Evolutionary conservation across 2,329 filamentous ascomycete genomes (phyloP), one percentile per base, ranked within the genome.

Genomic region (Colletotrichum orbiculare): DNA sequence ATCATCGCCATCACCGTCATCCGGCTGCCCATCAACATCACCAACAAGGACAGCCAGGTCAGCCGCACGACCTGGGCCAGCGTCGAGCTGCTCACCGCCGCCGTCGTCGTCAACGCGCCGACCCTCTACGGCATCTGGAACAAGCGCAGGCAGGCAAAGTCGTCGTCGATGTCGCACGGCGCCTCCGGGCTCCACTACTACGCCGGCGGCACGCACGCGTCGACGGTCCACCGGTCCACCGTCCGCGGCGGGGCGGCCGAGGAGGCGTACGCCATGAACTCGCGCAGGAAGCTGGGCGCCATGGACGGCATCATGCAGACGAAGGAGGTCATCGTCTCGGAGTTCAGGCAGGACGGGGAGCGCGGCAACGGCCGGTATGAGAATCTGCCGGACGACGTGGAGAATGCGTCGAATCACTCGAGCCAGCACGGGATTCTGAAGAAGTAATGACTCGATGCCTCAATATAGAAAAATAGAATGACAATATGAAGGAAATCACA

Each of bases 1-100:
- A 78, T 80, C 60, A 77, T 80, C 49, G 69, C 73, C 33, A 74
- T 80, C 33, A 80, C 78, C 1, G 68, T 78, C n/a, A 72, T 79
- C 17, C 73, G 78, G 6, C 71, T 81, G 2, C 77, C 74, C 1
- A 76, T 79, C 56, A 79, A 78, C 55, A 64, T 72, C n/a, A 66
- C 69, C 15, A 72, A 77, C 38, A 75, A 76, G 48, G 70, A 75
- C 46, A 72, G 71, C 33, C 78, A 78, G 43, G 67, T 74, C 6
- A 76, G 74, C 48, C 73, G 78, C 13, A 76, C 76, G 4, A 76
- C 75, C 1, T 80, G 77, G 74, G 76, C 76, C 6, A 78, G 75
- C 42, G 73, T 73, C 5, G 79, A 81, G 60, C 71, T 79, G n/a
- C 47, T 65, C 8, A 62, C 58, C n/a, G 58, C 62, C 33, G 62